phyloP scores from a whole-genome alignment of 768 basidiomycete species.

The Amanita thiersii region DNA sequence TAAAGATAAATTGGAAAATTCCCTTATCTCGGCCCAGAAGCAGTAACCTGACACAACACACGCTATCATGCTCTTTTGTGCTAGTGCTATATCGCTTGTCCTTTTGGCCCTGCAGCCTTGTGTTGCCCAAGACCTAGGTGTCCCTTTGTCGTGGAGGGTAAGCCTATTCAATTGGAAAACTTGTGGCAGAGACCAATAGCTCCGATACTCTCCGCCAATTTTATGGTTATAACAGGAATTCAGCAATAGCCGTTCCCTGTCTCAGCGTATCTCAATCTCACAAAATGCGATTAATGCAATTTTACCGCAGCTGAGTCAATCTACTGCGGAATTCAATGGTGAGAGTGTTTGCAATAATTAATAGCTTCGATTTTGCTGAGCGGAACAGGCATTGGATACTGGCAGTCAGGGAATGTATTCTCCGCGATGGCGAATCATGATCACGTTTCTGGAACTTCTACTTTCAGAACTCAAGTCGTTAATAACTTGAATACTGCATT shows the following conservation, averaged over 20 bases:
- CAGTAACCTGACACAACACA: no score
- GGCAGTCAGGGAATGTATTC: conserved; percentile 46
- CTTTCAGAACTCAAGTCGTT: conserved; percentile 28
- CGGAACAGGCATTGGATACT: conserved; percentile 36
- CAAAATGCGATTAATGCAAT: conserved; percentile 35
- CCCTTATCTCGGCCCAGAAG: no score
- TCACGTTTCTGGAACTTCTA: conserved; percentile 25
- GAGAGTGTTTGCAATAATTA: conserved; percentile 6
- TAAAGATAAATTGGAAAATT: no score
- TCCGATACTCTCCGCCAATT: no score
- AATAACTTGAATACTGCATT: conserved; percentile 34
- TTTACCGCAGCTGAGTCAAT: conserved; percentile 25
- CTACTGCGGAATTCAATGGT: conserved; percentile 37
- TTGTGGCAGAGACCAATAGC: neutral
- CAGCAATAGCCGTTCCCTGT: conserved; percentile 26
- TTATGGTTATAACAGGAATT: conserved; percentile 25
- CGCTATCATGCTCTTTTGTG: no score
- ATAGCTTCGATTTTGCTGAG: neutral
- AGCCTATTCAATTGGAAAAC: no score
- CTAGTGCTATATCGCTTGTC: neutral
- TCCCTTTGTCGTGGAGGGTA: conserved; percentile 37
- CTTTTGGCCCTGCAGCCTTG: conserved; percentile 2
- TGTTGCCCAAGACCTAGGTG: conserved; percentile 30
- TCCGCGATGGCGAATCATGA: conserved; percentile 45
- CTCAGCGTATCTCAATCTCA: conserved; percentile 32